A percentile compares a stretch with the other conserved stretches of the same genome.
phyloP scores from a whole-genome alignment of 805 yeast species.

The Yamadazyma takamatsuzukensis region DNA sequence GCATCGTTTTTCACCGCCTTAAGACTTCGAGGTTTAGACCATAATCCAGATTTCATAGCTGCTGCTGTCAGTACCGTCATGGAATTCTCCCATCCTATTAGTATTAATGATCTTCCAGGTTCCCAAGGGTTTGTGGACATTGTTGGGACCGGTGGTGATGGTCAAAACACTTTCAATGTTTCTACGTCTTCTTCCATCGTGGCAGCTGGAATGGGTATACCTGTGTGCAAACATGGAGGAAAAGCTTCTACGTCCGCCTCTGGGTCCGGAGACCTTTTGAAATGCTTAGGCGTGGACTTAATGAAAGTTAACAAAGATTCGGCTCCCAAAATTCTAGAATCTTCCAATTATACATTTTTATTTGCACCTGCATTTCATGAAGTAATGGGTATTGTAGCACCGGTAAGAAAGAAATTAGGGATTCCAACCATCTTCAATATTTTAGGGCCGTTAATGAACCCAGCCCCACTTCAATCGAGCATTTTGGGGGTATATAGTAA shows the following conservation, averaged over 20 bases:
- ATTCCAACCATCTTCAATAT: slow-evolving; percentile 93
- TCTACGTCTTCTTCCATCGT: slow-evolving; percentile 93
- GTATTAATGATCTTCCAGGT: slow-evolving; percentile 40
- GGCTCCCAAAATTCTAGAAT: slow-evolving; percentile 54
- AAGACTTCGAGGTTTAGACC: slow-evolving; percentile 72
- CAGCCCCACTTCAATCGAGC: slow-evolving; percentile 75
- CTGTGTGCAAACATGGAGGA: slow-evolving; percentile 94
- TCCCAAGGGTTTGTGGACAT: slow-evolving; percentile 68
- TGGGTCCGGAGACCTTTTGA: slow-evolving; percentile 89
- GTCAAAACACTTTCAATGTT: slow-evolving; percentile 94
- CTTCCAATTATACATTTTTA: slow-evolving; percentile 59
- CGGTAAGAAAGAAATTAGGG: slow-evolving; percentile 73
- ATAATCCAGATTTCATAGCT: slow-evolving; percentile 75
- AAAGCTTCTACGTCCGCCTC: slow-evolving; percentile 91
- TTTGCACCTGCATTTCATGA: slow-evolving; percentile 95
- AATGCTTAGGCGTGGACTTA: slow-evolving; percentile 78
- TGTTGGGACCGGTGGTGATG: slow-evolving; percentile 99
- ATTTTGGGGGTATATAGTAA: slow-evolving; percentile 88
- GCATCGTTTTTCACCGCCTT: slow-evolving; percentile 79
- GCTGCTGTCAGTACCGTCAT: slow-evolving; percentile 78
- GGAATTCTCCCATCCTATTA: slow-evolving; percentile 58
- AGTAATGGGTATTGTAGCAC: slow-evolving; percentile 82
- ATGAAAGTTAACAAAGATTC: slow-evolving; percentile 59
- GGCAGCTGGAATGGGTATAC: slow-evolving; percentile 81
- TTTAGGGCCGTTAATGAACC: slow-evolving; percentile 91